Evolutionary conservation across 306 rosid genomes (phyloP), one percentile per base, ranked within the genome.

Genomic region (Canavalia ensiformis): DNA sequence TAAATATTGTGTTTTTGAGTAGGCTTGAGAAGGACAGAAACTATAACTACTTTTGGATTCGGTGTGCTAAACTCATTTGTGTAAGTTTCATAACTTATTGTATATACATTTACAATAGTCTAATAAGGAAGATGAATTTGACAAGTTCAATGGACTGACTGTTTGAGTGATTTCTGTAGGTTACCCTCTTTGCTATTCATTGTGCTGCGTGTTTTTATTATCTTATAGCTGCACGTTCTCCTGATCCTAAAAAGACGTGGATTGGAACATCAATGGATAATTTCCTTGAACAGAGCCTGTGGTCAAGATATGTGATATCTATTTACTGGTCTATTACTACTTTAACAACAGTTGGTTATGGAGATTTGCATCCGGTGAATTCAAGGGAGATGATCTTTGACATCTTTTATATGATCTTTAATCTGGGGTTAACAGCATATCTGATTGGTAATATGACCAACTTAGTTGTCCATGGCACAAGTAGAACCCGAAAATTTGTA

Each of bases 381-480:
- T 55, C 94, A 34, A 80, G 94, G 65, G 99, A 96, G 87, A 96
- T 93, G 98, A 8, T 90, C 77, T 93, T 93, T 79, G 94, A 92
- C 85, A 93, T 90, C 75, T 87, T 89, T 82, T 96, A 87, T 82
- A 96, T 92, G 98, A 90, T 96, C 29, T 96, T 93, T 78, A 96
- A 93, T 76, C 88, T 93, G 70, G 98, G 97, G 7, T 89, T 96
- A 87, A 96, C 97, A 0, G 92, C 99, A 13, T 96, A 93, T 78
- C 91, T 96, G 86, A 96, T 96, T 54, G 99, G 99, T 83, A 96
- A 96, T 39, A 96, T 96, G 98, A 96, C 98, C 82, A 93, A 96
- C 85, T 90, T 96, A 82, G 92, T 96, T 62, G 99, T 96, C 81
- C 96, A 96, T 9, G 97, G 92, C 76, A 96, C 97, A 55, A 90